Base-by-base conservation (phyloP, 345 rosid genomes). In the Lumnitzera racemosa region DNA sequence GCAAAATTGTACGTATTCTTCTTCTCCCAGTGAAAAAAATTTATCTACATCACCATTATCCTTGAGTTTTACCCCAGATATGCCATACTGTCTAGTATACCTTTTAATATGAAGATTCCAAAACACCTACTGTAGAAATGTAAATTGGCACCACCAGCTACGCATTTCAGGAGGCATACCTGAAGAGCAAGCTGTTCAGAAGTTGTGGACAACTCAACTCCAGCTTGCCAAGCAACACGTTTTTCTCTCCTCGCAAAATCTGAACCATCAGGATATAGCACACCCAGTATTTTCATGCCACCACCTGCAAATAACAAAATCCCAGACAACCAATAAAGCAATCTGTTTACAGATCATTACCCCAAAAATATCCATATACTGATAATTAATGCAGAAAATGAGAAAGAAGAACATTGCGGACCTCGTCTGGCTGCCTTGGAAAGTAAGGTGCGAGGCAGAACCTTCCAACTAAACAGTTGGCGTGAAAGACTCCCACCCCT, bases 361-460 rank as follows among this genome's bases (percentile, higher is more conserved):
- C 59, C 48, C 59, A 56, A 36, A 47, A 36, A 56, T 14, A 56
- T 46, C 48, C 31, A 27, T 27, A 3, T 7, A 9, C 43, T 4
- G 43, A 36, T 36, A 9, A 36, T 6, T 36, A 36, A 36, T 36
- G 43, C 43, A 36, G 9, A 4, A 1, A 36, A 36, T 5, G 11
- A 36, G 10, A 36, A 6, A 36, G 43, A 36, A 36, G 9, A 7
- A 5, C 10, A 47, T 61, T 68, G 49, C 61, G 65, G 70, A 94
- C 99, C 99, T 84, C 88, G 84, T 81, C 91, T 80, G 58, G 99
- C 96, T 70, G 96, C 96, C 79, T 83, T 94, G 49, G 84, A 80
- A 53, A 67, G 79, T 71, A 94, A 69, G 62, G 82, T 67, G 54
- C 27, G 63, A 66, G 97, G 97, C 67, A 90, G 73, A 51, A 59